Evolutionary conservation across 1,284 basidiomycete genomes (phyloP).

Genomic region (Cryptococcus sp.): DNA sequence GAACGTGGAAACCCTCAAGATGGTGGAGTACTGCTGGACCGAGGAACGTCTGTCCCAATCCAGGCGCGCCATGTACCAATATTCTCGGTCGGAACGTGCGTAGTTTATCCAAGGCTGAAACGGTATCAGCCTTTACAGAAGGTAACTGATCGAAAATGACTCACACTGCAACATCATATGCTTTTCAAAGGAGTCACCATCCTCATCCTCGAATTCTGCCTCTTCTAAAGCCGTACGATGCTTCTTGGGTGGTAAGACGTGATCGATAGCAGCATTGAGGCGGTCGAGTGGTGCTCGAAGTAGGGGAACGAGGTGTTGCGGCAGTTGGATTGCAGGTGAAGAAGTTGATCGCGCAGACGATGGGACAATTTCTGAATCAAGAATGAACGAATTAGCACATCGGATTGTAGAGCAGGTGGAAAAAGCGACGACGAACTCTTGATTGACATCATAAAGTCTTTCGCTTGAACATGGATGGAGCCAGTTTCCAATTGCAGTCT

Average conservation of each 20-base stretch:
- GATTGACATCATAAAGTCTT: conserved; percentile 97
- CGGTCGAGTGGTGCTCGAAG: conserved; percentile 68
- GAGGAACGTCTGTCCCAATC: conserved; percentile 89
- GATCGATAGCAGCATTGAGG: conserved; percentile 69
- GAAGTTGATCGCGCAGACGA: conserved; percentile 90
- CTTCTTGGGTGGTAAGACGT: conserved; percentile 72
- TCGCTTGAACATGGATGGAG: conserved; percentile 79
- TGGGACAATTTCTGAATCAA: conserved; percentile 76
- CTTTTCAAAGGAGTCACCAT: conserved; percentile 68
- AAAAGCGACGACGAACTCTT: conserved; percentile 67
- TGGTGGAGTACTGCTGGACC: conserved; percentile 90
- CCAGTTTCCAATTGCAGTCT: conserved; percentile 82
- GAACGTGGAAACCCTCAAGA: conserved; percentile 93
- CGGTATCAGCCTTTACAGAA: background rate
- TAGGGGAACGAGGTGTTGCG: conserved; percentile 80
- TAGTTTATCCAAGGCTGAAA: conserved; percentile 81
- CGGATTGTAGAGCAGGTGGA: background rate
- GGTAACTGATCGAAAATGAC: conserved; percentile 33
- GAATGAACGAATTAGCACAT: conserved; percentile 3
- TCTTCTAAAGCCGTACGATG: conserved; percentile 83
- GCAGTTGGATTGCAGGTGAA: conserved; percentile 80
- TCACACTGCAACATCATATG: conserved; percentile 83
- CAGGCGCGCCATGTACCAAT: conserved; percentile 74
- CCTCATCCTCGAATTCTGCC: conserved; percentile 82
- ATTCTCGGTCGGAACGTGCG: conserved; percentile 89